phyloP scores from a whole-genome alignment of 2,329 filamentous ascomycete species.

The Fusarium sp. region DNA sequence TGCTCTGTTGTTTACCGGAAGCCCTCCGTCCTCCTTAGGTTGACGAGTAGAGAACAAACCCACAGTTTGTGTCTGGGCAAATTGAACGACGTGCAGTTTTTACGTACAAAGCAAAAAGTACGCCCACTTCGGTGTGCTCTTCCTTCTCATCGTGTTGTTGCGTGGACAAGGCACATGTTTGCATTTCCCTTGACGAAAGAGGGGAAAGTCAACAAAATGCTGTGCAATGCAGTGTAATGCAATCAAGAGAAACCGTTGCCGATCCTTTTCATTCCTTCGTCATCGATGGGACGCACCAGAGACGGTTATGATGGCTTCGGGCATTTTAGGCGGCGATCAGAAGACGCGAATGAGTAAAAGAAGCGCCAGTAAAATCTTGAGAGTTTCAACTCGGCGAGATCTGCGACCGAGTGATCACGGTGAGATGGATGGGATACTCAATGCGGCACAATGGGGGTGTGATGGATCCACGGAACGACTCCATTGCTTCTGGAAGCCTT shows the following conservation, averaged over 20 bases:
- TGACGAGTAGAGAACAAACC: constrained; percentile 10
- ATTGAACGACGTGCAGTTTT: constrained; percentile 27
- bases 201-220: constrained; percentile 26
- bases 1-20: constrained; percentile 11
- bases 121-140: constrained; percentile 32
- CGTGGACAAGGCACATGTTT: constrained; percentile 29
- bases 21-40: background rate
- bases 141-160: constrained; percentile 10
- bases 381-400: constrained; percentile 39
- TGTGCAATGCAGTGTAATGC: constrained; percentile 24
- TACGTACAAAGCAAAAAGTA: constrained; percentile 36
- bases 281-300: constrained; percentile 20
- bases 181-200: constrained; percentile 22
- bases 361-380: constrained; percentile 34
- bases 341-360: constrained; percentile 14
- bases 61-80: constrained; percentile 27
- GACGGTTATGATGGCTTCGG: constrained; percentile 16
- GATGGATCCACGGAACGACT: constrained; percentile 40
- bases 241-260: constrained; percentile 12
- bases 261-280: constrained; percentile 36
- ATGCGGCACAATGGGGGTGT: constrained; percentile 37
- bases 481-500: constrained; percentile 42
- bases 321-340: constrained; percentile 30
- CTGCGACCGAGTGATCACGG: constrained; percentile 36
- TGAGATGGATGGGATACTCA: constrained; percentile 28